Evolutionary conservation across 148 eudicot species (phyloP).

Genomic region (Dysphania ambrosioides): DNA sequence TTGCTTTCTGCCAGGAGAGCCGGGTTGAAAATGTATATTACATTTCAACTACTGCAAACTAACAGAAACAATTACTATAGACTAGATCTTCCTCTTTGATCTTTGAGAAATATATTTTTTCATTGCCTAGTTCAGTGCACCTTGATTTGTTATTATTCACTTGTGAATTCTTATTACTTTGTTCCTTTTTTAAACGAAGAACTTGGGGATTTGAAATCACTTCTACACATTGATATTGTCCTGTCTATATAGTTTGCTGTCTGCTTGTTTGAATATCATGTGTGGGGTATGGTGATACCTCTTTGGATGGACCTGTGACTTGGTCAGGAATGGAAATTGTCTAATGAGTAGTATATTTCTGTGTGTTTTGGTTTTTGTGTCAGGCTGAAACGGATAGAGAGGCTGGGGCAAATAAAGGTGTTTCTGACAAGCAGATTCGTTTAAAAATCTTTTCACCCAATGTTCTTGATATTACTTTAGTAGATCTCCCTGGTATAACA

Average conservation of each 20-base stretch:
- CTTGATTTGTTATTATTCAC: no score
- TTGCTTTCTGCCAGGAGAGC: background rate
- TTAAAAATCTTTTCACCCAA: constrained; percentile 81
- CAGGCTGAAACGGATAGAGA: constrained; percentile 91
- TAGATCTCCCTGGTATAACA: constrained; percentile 87
- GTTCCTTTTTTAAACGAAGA: no score
- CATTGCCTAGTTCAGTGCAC: no score
- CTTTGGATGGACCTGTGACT: background rate
- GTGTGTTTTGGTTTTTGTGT: constrained; percentile 15
- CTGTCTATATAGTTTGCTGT: background rate
- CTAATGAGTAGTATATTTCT: background rate
- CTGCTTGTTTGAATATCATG: background rate
- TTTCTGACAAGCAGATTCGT: constrained; percentile 78
- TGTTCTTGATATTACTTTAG: constrained; percentile 90
- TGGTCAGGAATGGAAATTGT: background rate
- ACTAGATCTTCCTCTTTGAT: background rate
- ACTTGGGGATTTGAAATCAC: background rate
- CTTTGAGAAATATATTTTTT: no score
- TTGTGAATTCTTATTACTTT: background rate
- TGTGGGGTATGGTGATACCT: background rate
- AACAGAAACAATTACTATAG: background rate
- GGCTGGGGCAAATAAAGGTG: constrained; percentile 88
- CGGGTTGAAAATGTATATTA: background rate
- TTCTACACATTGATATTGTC: background rate
- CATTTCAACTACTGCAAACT: background rate